Conservation (phyloP, 805 yeast genomes). For the Yarrowia osloensis region DNA sequence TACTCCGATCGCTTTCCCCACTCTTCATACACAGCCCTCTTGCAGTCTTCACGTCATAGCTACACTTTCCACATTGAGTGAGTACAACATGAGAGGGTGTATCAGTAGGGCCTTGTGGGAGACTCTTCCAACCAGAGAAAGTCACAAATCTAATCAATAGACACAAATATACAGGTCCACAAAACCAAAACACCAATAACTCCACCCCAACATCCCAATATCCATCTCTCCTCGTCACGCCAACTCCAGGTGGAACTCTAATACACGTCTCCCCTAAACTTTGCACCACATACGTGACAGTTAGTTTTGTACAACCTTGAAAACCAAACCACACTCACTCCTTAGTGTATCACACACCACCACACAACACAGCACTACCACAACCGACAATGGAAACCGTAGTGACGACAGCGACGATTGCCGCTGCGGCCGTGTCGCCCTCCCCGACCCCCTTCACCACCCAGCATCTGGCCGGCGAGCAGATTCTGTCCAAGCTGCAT, state of each 20-base stretch:
- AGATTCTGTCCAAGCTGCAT: slow-evolving; percentile 26
- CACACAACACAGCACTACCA: not conserved
- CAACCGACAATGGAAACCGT: not conserved
- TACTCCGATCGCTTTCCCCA: not conserved
- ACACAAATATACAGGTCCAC: too few relatives aligned
- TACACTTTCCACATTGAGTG: not conserved
- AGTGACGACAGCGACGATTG: slow-evolving; percentile 6
- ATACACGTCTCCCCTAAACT: not conserved
- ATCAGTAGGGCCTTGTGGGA: too few relatives aligned
- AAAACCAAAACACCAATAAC: not conserved
- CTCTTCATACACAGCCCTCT: not conserved
- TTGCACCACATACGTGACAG: slow-evolving; percentile 18
- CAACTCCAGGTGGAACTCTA: not conserved
- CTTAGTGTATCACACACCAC: not conserved
- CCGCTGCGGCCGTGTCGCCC: slow-evolving; percentile 20
- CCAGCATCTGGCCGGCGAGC: slow-evolving; percentile 27
- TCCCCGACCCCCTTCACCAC: slow-evolving; percentile 18
- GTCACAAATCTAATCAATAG: too few relatives aligned
- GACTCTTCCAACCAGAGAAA: too few relatives aligned
- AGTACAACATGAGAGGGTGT: not conserved
- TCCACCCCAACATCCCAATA: not conserved
- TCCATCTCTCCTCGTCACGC: not conserved
- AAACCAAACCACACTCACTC: not conserved
- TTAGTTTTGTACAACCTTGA: not conserved
- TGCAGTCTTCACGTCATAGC: not conserved